These are phyloP conservation scores for Phialocephala sp. DNA, from an alignment of 2,329 filamentous ascomycete genomes.

Conservation along the genomic window DNA sequence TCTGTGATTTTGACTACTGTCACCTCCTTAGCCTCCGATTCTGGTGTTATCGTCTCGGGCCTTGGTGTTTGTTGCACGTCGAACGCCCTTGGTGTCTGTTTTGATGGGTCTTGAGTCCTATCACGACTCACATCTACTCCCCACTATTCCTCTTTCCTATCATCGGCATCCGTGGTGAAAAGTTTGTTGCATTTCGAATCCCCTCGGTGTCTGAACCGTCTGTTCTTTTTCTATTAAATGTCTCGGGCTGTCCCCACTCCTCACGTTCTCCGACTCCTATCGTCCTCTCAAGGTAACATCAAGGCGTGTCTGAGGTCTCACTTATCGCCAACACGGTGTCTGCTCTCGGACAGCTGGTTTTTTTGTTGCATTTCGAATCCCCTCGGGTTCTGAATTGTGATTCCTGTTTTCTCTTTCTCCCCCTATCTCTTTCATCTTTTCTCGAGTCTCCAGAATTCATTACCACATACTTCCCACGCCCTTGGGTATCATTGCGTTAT, in stretches of 20 bases:
- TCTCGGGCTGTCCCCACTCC: not conserved
- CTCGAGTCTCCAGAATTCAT: no score
- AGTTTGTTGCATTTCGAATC: slow-evolving; percentile 1
- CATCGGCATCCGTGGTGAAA: not conserved
- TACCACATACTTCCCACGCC: no score
- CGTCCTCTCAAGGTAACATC: no score
- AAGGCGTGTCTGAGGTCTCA: no score
- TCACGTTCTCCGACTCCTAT: not conserved
- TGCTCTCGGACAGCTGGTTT: not conserved
- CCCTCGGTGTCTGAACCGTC: not conserved
- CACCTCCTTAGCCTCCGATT: no score
- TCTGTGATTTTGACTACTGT: not conserved
- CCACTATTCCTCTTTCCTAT: not conserved
- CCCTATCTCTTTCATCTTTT: no score
- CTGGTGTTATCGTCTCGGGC: no score
- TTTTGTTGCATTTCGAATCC: not conserved
- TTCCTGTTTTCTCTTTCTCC: not conserved
- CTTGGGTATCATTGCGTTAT: no score
- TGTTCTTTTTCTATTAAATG: not conserved
- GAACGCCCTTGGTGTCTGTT: not conserved
- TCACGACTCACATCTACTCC: not conserved
- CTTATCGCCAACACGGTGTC: not conserved
- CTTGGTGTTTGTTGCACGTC: no score
- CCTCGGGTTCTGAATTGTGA: not conserved
- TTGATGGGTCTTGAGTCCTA: not conserved